Conservation (phyloP, 148 eudicot genomes). For the Amaranthus cruentus region DNA sequence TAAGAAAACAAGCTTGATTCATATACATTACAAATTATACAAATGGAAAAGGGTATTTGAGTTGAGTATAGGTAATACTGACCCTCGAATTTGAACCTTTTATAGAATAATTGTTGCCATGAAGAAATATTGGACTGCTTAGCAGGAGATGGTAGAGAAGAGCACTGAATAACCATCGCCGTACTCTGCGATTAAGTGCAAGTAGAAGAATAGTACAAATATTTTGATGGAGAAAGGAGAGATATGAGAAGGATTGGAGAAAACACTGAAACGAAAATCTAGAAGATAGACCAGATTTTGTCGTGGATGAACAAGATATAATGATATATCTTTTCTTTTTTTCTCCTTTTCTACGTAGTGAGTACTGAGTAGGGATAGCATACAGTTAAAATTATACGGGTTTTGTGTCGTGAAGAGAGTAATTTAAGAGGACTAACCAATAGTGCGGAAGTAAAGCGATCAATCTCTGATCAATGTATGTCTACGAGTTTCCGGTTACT, state of each 20-base stretch:
- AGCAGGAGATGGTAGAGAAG: constrained; percentile 26
- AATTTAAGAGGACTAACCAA: too few relatives aligned
- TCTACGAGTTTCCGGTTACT: too few relatives aligned
- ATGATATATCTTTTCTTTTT: not conserved
- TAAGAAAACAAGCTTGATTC: not conserved
- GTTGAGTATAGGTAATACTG: not conserved
- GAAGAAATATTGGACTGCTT: constrained; percentile 14
- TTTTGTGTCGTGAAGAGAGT: too few relatives aligned
- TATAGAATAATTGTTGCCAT: constrained; percentile 20
- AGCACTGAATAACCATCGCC: constrained; percentile 34
- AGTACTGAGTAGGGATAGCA: too few relatives aligned
- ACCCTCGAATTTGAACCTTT: constrained; percentile 22
- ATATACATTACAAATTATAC: not conserved
- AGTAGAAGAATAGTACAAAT: not conserved
- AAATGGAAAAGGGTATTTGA: not conserved
- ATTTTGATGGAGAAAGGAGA: too few relatives aligned
- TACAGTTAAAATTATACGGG: too few relatives aligned
- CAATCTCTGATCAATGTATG: too few relatives aligned
- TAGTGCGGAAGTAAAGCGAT: too few relatives aligned
- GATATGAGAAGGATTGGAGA: not conserved
- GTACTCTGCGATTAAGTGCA: not conserved
- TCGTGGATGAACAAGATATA: not conserved
- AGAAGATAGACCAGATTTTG: not conserved
- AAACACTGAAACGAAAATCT: not conserved
- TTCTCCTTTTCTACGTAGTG: too few relatives aligned